Evolutionary conservation across 1,284 basidiomycete genomes (phyloP), one percentile per base, ranked within the genome.

Genomic region (Pseudozyma pruni): DNA sequence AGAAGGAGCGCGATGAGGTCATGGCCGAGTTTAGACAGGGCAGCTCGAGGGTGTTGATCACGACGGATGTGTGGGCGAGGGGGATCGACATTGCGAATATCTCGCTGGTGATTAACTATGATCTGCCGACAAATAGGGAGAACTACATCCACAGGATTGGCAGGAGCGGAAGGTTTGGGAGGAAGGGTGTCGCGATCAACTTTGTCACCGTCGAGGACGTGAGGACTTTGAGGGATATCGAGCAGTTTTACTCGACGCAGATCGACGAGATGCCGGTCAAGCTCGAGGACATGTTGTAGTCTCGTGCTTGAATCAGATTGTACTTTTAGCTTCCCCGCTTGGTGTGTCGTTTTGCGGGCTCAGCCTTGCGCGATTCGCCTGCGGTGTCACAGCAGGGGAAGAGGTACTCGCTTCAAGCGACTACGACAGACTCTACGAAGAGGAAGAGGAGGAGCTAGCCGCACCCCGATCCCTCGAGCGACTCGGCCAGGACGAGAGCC

Each of bases 81-180:
- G 96, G 96, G 76, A 95, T 98, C 81, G 96, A 98, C 83, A 94
- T 99, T 9, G 93, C 97, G 81, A 94, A 98, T 84, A 96, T 99
- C 42, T 96, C 94, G 35, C 86, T 98, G 62, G 95, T 98, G 77
- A 98, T 98, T 83, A 98, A 98, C 85, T 98, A 98, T 82, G 94
- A 97, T 82, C 86, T 98, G 58, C 94, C 93, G 7, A 71, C 66
- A 31, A 77, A 72, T 25, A 60, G 75, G 38, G 94, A 98, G 86
- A 96, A 97, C 84, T 98, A 98, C 85, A 94, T 98, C 74, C 94
- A 98, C 85, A 90, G 94, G 78, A 97, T 97, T 78, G 94, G 94
- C 84, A 90, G 94, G 58, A 93, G 91, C 51, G 94, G 94, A 77
- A 91, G 94, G 56, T 97, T 96, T 83, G 93, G 93, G 71, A 87